Percentiles rank a stretch among this genome's conserved stretches.
Evolutionary conservation across 2,329 filamentous ascomycete genomes (phyloP).

Genomic region (Ophiostoma piceae): DNA sequence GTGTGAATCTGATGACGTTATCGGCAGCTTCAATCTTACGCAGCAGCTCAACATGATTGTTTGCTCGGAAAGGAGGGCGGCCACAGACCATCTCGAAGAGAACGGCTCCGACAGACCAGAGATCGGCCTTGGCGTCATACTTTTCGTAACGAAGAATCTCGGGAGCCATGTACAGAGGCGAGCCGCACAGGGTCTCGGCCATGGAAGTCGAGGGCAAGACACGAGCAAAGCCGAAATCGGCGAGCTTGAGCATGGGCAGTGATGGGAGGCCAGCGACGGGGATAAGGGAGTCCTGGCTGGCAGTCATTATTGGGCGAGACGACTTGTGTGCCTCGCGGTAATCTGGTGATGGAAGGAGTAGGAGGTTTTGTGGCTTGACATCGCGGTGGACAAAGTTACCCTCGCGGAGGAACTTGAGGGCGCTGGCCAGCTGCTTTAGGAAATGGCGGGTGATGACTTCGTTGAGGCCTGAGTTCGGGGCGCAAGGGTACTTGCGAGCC

Average conservation of each 20-base stretch:
- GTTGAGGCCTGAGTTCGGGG: slow-evolving; percentile 76
- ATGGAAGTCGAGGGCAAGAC: slow-evolving; percentile 85
- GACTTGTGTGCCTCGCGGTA: slow-evolving; percentile 60
- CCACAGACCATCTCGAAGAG: slow-evolving; percentile 93
- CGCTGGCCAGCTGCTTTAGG: slow-evolving; percentile 87
- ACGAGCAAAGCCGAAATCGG: slow-evolving; percentile 97
- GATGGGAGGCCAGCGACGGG: slow-evolving; percentile 76
- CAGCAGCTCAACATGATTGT: slow-evolving; percentile 90
- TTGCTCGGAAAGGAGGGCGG: slow-evolving; percentile 82
- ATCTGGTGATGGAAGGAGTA: slow-evolving; percentile 75
- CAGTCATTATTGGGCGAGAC: slow-evolving; percentile 65
- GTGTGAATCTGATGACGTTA: slow-evolving; percentile 77
- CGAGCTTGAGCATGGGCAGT: slow-evolving; percentile 92
- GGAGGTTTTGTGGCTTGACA: slow-evolving; percentile 92
- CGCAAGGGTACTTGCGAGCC: slow-evolving; percentile 87
- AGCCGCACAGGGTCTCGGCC: slow-evolving; percentile 93
- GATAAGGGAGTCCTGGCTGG: slow-evolving; percentile 73
- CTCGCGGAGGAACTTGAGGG: slow-evolving; percentile 78
- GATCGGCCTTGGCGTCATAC: slow-evolving; percentile 92
- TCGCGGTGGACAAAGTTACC: slow-evolving; percentile 92
- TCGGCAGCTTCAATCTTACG: slow-evolving; percentile 86
- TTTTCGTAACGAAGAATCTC: slow-evolving; percentile 96
- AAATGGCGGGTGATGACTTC: slow-evolving; percentile 97
- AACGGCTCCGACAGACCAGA: slow-evolving; percentile 97
- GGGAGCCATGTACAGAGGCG: slow-evolving; percentile 96